Base-by-base conservation (phyloP, 192 early-diverging fungal species). In the Backusella macrospora region DNA sequence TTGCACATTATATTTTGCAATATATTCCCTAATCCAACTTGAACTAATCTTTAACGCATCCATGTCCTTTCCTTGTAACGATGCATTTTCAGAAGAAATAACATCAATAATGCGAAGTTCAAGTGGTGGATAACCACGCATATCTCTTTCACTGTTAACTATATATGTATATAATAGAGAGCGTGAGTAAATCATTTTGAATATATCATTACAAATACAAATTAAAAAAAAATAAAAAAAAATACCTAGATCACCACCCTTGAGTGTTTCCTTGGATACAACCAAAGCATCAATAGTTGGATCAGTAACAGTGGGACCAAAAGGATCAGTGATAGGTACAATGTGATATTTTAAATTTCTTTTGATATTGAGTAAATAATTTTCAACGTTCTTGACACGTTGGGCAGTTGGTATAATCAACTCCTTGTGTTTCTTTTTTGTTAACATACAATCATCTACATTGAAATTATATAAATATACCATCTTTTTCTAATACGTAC, bases 231-330 rank as follows among this genome's bases (percentile, higher is more conserved):
- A n/a, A n/a, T n/a, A n/a, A n/a, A n/a, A n/a, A n/a, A n/a, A n/a
- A n/a, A n/a, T n/a, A 95, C 93, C 92, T 55, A 85, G 81, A 64
- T 84, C 79, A 21, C 92, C 93, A n/a, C 92, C 94, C 16, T 78
- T 70, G 45, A 87, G 62, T 0, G 97, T 98, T 72, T 99, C 97
- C 26, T 84, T 81, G 10, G 94, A 95, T 23, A 92, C 92, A 10
- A 96, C 94, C 37, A 99, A 78, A 2, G 91, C 93, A 49, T 92
- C 84, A 16, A 99, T 86, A 1, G 89, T 81, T 0, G 88, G 67
- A 42, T 95, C 93, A 0, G 84, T 87, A 5, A 87, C 83, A 0
- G 95, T 96, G 1, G 98, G 98, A 0, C 98, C 98, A 76, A 88
- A 95, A 1, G 87, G 89, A 80, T 99, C 96, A 26, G 78, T 76